Conservation (phyloP, 2,329 filamentous ascomycete genomes). For the Thermoascus crustaceus region DNA sequence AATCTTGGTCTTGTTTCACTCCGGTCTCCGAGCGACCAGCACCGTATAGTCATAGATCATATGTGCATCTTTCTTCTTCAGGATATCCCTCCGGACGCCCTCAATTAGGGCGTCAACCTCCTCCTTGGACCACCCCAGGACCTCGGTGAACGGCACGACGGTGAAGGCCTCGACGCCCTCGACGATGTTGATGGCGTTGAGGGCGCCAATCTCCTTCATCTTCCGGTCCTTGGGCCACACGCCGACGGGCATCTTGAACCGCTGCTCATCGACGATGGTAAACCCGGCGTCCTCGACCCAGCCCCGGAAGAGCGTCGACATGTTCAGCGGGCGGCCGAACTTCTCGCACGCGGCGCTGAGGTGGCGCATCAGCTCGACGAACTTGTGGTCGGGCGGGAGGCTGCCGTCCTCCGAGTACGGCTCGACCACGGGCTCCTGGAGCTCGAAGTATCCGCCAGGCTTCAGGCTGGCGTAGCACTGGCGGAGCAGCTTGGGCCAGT, state of each 20-base stretch:
- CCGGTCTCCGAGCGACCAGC: too few relatives aligned
- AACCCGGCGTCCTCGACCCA: neutral
- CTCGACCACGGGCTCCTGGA: neutral
- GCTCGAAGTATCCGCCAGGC: conserved; percentile 6
- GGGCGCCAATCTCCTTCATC: neutral
- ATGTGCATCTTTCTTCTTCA: too few relatives aligned
- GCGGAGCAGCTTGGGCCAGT: conserved; percentile 6
- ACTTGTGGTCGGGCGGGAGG: neutral
- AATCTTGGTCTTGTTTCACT: too few relatives aligned
- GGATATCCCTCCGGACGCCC: conserved; percentile 2
- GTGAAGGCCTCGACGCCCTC: conserved; percentile 1
- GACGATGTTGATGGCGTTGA: neutral
- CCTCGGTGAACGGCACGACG: neutral
- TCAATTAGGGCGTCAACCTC: neutral
- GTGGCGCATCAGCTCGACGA: neutral
- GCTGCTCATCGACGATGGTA: neutral
- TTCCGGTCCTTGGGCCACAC: too few relatives aligned
- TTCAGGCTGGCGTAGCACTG: neutral
- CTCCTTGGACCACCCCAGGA: conserved; percentile 1
- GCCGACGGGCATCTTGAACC: neutral
- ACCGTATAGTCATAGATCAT: too few relatives aligned
- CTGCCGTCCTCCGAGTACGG: neutral
- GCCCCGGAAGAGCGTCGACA: neutral
- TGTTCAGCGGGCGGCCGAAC: conserved; percentile 1
- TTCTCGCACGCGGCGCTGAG: conserved; percentile 2